Percentiles rank a stretch among this genome's conserved stretches.
phyloP scores from a whole-genome alignment of 1,284 basidiomycete species.

The Puccinia hordei region DNA sequence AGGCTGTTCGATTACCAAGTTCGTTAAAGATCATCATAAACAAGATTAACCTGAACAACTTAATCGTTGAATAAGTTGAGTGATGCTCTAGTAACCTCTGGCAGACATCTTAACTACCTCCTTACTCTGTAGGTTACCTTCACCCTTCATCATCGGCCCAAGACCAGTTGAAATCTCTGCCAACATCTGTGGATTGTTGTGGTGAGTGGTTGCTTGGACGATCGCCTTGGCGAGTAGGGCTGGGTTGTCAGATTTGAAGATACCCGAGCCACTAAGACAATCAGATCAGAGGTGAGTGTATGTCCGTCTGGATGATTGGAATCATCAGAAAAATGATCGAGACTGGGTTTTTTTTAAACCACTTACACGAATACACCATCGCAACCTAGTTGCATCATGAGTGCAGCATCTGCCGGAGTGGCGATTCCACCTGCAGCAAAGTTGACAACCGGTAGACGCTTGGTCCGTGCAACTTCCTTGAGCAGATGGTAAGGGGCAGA shows the following conservation, averaged over 20 bases:
- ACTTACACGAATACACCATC: conserved; percentile 78
- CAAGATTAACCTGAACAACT: not conserved
- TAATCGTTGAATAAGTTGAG: too few species aligned
- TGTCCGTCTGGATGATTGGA: conserved; percentile 30
- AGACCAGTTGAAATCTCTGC: conserved; percentile 66
- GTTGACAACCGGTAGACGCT: conserved; percentile 83
- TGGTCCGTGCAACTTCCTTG: conserved; percentile 91
- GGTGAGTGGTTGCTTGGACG: conserved; percentile 95
- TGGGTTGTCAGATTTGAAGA: conserved; percentile 91
- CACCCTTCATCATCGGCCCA: conserved; percentile 36
- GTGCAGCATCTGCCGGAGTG: conserved; percentile 93
- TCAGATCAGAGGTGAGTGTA: not conserved
- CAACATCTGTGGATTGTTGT: conserved; percentile 83
- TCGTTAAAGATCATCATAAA: not conserved
- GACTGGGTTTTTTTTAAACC: conserved; percentile 15
- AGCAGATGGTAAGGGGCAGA: conserved; percentile 95
- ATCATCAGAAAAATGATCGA: conserved; percentile 44
- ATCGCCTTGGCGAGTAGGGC: conserved; percentile 94
- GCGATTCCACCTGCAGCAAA: conserved; percentile 81
- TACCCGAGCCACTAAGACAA: conserved; percentile 81
- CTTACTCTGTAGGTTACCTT: conserved; percentile 34
- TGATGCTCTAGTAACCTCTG: conserved; percentile 32
- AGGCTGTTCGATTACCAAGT: not conserved
- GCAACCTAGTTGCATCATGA: conserved; percentile 99
- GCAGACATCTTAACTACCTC: conserved; percentile 43